Percentiles rank a stretch among this genome's conserved stretches.
These are phyloP conservation scores for Thozetella sp. DNA, from an alignment of 495 filamentous ascomycete species.

Conservation along the genomic window DNA sequence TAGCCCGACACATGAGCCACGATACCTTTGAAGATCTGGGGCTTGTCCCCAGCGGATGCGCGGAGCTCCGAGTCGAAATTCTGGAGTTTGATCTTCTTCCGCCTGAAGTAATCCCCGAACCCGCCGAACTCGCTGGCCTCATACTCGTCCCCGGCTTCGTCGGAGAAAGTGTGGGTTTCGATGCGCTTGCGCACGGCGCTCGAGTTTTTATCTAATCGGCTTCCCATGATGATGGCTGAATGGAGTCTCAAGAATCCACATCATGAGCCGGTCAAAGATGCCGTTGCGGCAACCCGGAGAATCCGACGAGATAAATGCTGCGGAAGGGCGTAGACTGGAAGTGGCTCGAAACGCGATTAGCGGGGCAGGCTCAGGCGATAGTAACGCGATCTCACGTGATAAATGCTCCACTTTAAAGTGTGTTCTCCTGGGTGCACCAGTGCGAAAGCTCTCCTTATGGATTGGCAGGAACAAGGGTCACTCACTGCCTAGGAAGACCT, in stretches of 20 bases:
- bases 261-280: background rate
- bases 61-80: conserved; percentile 87
- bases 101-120: conserved; percentile 85
- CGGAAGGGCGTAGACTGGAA: too few species aligned
- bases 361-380: too few species aligned
- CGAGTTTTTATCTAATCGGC: conserved; percentile 75
- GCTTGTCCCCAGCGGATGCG: conserved; percentile 61
- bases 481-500: too few species aligned
- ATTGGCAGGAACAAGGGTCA: too few species aligned
- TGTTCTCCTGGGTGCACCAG: too few species aligned
- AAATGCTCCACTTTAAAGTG: conserved; percentile 6
- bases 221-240: conserved; percentile 67
- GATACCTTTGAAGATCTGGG: conserved; percentile 84
- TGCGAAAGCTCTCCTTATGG: too few species aligned
- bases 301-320: too few species aligned
- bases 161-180: conserved; percentile 60
- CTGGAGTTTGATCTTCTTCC: conserved; percentile 95
- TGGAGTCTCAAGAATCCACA: conserved; percentile 2
- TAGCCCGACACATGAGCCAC: conserved; percentile 93
- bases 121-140: conserved; percentile 84
- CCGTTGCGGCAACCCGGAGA: too few species aligned
- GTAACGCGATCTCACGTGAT: conserved; percentile 7
- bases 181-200: conserved; percentile 81
- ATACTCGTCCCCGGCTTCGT: conserved; percentile 90
- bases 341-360: too few species aligned